These are phyloP conservation scores for Wallacemonas sp. DNA, from an alignment of 208 protist species.

Conservation along the genomic window DNA sequence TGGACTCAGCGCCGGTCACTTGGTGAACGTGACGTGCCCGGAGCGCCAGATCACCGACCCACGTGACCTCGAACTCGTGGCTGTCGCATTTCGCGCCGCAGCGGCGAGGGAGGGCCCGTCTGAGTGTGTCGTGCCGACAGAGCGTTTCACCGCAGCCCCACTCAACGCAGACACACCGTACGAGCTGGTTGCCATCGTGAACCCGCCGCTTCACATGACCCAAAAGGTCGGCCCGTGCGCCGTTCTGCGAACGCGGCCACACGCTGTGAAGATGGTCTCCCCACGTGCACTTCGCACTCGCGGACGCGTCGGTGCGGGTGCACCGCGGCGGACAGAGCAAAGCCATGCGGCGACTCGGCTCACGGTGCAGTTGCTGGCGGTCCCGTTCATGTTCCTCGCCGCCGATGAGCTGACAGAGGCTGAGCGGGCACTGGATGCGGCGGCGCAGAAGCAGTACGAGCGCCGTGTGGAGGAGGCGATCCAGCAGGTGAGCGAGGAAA, in stretches of 20 bases:
- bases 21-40: constrained; percentile 62
- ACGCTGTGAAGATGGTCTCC: constrained; percentile 11
- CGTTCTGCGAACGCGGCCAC: constrained; percentile 24
- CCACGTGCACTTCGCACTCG: constrained; percentile 20
- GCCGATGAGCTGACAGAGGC: constrained; percentile 83
- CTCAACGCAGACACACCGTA: constrained; percentile 68
- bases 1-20: constrained; percentile 46
- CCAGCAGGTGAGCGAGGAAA: constrained; percentile 47
- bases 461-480: constrained; percentile 57
- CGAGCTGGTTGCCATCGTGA: constrained; percentile 63
- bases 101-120: too few relatives aligned
- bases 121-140: constrained; percentile 15
- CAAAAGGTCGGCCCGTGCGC: constrained; percentile 42
- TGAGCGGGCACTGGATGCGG: constrained; percentile 69
- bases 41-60: constrained; percentile 63
- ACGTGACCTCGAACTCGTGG: constrained; percentile 53
- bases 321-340: background rate
- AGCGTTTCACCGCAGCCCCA: constrained; percentile 35
- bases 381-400: constrained; percentile 78
- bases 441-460: constrained; percentile 65
- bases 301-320: background rate
- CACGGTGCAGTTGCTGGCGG: constrained; percentile 36
- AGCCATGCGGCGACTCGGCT: background rate
- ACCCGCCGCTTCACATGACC: constrained; percentile 47
- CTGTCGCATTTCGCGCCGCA: constrained; percentile 25